Evolutionary conservation across 208 protist species (phyloP).

Genomic region (Leishmania turanica): DNA sequence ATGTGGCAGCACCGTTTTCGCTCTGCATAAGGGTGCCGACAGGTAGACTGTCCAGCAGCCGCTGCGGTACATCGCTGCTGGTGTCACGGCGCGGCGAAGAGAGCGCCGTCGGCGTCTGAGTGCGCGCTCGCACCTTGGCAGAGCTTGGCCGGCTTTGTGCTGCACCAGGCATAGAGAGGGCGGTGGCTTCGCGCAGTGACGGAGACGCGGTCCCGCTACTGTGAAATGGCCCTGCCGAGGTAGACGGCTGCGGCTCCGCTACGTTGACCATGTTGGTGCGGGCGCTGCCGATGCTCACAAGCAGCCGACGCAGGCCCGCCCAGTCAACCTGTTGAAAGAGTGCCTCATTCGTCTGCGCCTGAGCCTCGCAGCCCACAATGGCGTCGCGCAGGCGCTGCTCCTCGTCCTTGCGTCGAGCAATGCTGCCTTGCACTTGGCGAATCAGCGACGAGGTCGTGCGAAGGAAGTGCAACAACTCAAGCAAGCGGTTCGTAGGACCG

Average conservation of each 20-base stretch:
- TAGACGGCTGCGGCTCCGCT: background rate
- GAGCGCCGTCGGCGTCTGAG: background rate
- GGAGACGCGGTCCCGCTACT: background rate
- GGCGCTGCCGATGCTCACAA: constrained; percentile 27
- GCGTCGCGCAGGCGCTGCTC: constrained; percentile 30
- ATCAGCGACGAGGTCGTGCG: constrained; percentile 21
- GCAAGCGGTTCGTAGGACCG: background rate
- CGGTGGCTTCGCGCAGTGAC: background rate
- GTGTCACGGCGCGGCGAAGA: background rate
- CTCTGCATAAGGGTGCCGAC: background rate
- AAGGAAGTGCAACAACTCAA: constrained; percentile 27
- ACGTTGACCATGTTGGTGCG: background rate
- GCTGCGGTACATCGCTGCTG: constrained; percentile 1
- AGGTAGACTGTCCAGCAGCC: constrained; percentile 1
- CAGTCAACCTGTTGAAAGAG: constrained; percentile 26
- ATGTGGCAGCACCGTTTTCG: background rate
- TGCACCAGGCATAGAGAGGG: background rate
- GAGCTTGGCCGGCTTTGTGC: background rate
- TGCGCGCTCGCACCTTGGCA: constrained; percentile 8
- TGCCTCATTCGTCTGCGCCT: background rate
- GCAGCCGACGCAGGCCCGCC: constrained; percentile 22
- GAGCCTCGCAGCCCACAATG: constrained; percentile 13
- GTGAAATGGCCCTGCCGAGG: background rate
- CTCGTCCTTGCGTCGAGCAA: constrained; percentile 24
- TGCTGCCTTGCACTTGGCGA: constrained; percentile 12